These are phyloP conservation scores for Diaporthe ampelina DNA, from an alignment of 2,329 filamentous ascomycete genomes.

Conservation along the genomic window DNA sequence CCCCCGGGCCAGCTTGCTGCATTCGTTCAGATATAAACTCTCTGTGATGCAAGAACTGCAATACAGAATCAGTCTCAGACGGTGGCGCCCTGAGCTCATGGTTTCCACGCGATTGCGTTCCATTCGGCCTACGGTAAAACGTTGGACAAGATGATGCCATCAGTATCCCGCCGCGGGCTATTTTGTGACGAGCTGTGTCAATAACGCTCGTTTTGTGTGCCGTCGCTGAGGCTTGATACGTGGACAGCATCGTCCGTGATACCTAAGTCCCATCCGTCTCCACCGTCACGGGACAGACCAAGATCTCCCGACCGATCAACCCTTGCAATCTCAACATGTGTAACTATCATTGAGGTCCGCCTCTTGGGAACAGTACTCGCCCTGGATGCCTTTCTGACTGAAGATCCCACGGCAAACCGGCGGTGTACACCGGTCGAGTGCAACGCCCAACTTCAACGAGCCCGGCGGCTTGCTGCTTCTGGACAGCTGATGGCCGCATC, in stretches of 20 bases:
- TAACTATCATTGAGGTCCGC: neutral
- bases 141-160: neutral
- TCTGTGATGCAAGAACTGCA: neutral
- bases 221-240: conserved; percentile 5
- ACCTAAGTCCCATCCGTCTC: neutral
- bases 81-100: neutral
- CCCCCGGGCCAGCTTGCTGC: neutral
- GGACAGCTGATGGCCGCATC: neutral
- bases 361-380: too few species aligned
- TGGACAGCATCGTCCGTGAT: neutral
- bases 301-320: neutral
- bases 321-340: neutral
- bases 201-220: neutral
- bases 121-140: neutral
- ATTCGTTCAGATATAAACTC: neutral
- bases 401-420: neutral
- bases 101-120: neutral
- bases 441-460: neutral
- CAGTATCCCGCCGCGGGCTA: neutral
- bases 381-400: neutral
- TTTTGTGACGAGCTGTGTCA: neutral
- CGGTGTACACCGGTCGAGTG: neutral
- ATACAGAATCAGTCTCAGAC: neutral
- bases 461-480: conserved; percentile 4
- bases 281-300: neutral